These are phyloP conservation scores for Filobasidium floriforme DNA, from an alignment of 768 basidiomycete genomes.

Conservation along the genomic window DNA sequence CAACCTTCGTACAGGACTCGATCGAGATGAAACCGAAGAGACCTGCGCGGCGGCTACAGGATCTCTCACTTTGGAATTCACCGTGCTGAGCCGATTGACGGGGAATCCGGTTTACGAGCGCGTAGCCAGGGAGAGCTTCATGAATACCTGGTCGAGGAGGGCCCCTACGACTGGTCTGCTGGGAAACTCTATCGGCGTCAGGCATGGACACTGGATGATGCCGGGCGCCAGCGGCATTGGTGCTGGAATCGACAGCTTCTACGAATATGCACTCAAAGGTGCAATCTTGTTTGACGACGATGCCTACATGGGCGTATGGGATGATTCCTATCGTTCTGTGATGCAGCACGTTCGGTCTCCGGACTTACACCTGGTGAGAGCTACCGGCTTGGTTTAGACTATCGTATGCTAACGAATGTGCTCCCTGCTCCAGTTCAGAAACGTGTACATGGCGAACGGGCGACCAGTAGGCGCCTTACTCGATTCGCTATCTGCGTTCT, in stretches of 20 bases:
- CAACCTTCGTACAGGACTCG: slow-evolving; percentile 72
- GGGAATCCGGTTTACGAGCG: slow-evolving; percentile 84
- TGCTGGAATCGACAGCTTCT: slow-evolving; percentile 92
- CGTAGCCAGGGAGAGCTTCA: slow-evolving; percentile 80
- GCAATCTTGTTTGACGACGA: slow-evolving; percentile 55
- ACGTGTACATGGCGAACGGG: slow-evolving; percentile 70
- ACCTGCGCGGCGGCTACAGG: slow-evolving; percentile 94
- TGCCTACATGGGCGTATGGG: slow-evolving; percentile 74
- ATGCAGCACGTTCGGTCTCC: slow-evolving; percentile 74
- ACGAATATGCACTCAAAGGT: slow-evolving; percentile 53
- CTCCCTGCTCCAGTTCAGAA: slow-evolving; percentile 59
- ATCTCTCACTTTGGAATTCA: slow-evolving; percentile 87
- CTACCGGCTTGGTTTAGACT: neutral
- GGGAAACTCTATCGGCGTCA: slow-evolving; percentile 77
- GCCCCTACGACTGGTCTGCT: slow-evolving; percentile 71
- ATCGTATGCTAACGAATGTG: too few species aligned
- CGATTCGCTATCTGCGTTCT: slow-evolving; percentile 91
- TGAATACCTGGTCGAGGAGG: slow-evolving; percentile 85
- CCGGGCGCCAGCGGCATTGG: slow-evolving; percentile 77
- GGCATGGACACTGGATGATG: slow-evolving; percentile 67
- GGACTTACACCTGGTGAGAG: slow-evolving; percentile 79
- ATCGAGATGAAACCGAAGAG: slow-evolving; percentile 66
- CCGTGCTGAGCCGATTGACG: slow-evolving; percentile 81
- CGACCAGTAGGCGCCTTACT: slow-evolving; percentile 59
- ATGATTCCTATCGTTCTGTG: slow-evolving; percentile 69